phyloP scores from a whole-genome alignment of 768 basidiomycete species.

The Podaxis mareebaensis region DNA sequence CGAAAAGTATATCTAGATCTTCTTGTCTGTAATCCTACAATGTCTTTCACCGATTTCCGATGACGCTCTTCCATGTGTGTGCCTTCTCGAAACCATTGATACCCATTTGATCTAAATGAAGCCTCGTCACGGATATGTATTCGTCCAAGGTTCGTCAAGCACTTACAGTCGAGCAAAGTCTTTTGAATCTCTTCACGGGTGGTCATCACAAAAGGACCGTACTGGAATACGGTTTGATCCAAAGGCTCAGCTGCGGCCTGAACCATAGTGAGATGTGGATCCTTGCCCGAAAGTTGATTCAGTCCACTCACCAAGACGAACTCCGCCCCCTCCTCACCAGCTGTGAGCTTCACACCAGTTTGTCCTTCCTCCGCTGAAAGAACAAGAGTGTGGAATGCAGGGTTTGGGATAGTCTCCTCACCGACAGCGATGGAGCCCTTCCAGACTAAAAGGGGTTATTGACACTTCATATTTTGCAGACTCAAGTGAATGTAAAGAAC shows the following conservation, averaged over 20 bases:
- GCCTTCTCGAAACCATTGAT: constrained; percentile 91
- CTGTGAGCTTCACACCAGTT: constrained; percentile 68
- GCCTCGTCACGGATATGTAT: constrained; percentile 13
- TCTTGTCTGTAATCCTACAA: not conserved
- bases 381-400: constrained; percentile 80
- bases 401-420: constrained; percentile 43
- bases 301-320: constrained; percentile 63
- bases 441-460: constrained; percentile 45
- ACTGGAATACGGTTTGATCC: constrained; percentile 85
- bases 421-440: constrained; percentile 70
- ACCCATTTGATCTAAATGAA: constrained; percentile 60
- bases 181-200: constrained; percentile 76
- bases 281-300: not conserved
- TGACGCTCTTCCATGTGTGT: constrained; percentile 83
- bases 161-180: constrained; percentile 79
- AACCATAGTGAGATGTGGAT: constrained; percentile 11
- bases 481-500: constrained; percentile 23
- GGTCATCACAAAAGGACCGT: constrained; percentile 89
- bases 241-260: constrained; percentile 87
- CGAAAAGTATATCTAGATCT: not conserved
- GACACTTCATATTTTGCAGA: not conserved
- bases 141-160: not conserved
- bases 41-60: constrained; percentile 46
- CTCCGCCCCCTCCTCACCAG: constrained; percentile 63
- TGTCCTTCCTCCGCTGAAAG: constrained; percentile 60